Evolutionary conservation across 768 basidiomycete genomes (phyloP), one percentile per base, ranked within the genome.

Genomic region (Lactarius hengduanensis): DNA sequence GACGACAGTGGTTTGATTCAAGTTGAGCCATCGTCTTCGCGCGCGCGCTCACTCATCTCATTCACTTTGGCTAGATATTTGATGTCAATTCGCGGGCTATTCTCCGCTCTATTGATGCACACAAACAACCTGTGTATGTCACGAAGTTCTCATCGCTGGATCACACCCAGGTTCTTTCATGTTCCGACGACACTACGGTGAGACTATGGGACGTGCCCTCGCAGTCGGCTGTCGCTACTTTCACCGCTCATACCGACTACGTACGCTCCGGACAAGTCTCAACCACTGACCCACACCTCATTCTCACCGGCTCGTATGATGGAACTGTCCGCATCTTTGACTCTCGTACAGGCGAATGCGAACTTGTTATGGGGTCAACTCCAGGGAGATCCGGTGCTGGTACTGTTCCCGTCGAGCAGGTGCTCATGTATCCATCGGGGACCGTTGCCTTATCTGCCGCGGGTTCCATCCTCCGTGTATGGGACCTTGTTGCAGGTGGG

Each of bases 121-220:
- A 98, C 78, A 95, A 96, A 73, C 96, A 97, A 72, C 95, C 97
- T 36, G 94, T 97, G 0, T 95, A 98, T 78, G 91, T 96, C 66
- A 87, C 94, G 7, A 92, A 90, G 70, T 99, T 98, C 76, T 98
- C 96, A 1, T 77, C 87, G 3, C 81, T 90, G 62, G 82, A 86
- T 16, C 88, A 90, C 2, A 92, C 92, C 0, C 91, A 94, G 71
- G 80, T 98, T 60, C 83, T 98, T 34, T 96, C 97, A 4, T 96
- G 94, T 72, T 98, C 96, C 3, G 96, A 98, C 76, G 97, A 99
- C 75, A 93, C 92, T 2, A 95, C 96, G 28, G 91, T 92, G 62
- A 90, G 87, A 75, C 80, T 98, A 1, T 98, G 95, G 92, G 97
- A 98, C 77, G 87, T 98, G 18, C 93, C 97, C 7, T 93, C 95